These are phyloP conservation scores for Sinapis alba DNA, from an alignment of 441 rosid genomes.

Conservation along the genomic window DNA sequence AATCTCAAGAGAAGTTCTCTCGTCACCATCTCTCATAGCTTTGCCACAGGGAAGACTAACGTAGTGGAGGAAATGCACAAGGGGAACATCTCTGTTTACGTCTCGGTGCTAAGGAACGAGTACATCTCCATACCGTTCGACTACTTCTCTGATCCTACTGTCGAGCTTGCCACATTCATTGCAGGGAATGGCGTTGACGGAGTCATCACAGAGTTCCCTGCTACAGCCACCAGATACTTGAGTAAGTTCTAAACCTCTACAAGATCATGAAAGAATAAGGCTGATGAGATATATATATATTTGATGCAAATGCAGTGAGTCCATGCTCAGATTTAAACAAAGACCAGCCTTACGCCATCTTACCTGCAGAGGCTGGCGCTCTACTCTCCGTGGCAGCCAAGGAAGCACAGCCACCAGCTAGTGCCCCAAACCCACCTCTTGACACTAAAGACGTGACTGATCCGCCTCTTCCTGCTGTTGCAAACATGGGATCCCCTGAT, in stretches of 20 bases:
- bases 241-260: conserved; percentile 38
- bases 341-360: conserved; percentile 39
- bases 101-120: conserved; percentile 66
- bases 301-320: conserved; percentile 54
- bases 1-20: conserved; percentile 51
- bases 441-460: conserved; percentile 42
- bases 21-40: conserved; percentile 39
- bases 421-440: conserved; percentile 56
- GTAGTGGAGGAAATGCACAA: conserved; percentile 43
- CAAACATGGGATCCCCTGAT: conserved; percentile 7
- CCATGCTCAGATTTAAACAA: conserved; percentile 43
- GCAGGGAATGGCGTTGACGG: conserved; percentile 63
- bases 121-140: conserved; percentile 59
- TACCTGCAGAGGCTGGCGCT: conserved; percentile 59
- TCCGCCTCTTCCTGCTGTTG: conserved; percentile 42
- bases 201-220: conserved; percentile 48
- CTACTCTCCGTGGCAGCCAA: conserved; percentile 37
- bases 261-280: neutral
- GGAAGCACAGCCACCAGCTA: conserved; percentile 46
- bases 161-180: conserved; percentile 69
- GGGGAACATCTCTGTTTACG: conserved; percentile 45
- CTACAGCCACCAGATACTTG: conserved; percentile 40
- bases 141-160: conserved; percentile 70
- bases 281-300: neutral
- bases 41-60: conserved; percentile 47